Base-by-base conservation (phyloP, 495 filamentous ascomycete genomes). In the Glonium stellatum region DNA sequence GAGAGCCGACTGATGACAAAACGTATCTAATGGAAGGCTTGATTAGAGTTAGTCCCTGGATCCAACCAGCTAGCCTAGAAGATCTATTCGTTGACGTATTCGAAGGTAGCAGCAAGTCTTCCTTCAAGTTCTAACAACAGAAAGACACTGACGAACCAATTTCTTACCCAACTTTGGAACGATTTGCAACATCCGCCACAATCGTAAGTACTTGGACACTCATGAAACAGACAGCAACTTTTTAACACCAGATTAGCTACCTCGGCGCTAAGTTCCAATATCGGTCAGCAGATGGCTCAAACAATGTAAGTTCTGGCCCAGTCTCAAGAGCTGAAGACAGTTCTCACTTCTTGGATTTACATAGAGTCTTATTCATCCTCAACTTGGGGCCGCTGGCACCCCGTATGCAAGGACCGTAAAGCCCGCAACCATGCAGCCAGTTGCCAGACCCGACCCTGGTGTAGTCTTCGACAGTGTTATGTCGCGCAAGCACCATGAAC, bases 391-490 rank as follows among this genome's bases (percentile, higher is more conserved):
- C 25, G 79, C 83, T 39, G 73, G 75, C 27, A 82, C 78, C 23
- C 72, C 82, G 2, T 96, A 96, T 65, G 88, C 91, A 13, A 80
- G 89, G 60, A 87, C 84, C 52, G 82, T 87, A 13, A 76, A 80
- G 64, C 80, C 88, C n/a, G 76, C 73, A 54, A 81, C 79, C 0
- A 71, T 89, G 51, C 82, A 82, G 48, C 82, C 81, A 13, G 82
- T 79, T 25, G 78, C 81, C 10, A 77, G 86, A 37, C 92, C 91
- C 1, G 90, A 95, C 65, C 84, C 92, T 0, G 80, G 76, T 18
- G 78, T 86, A 3, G 77, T 97, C 25, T 97, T 92, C 60, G 92
- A 96, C 68, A 81, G 82, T 22, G 69, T 90, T 4, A 80, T 90
- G 75, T 80, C 78, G 44, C 78, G 88, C 27, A 80, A 82, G 52